Conservation (phyloP, 2,329 filamentous ascomycete genomes). For the Grosmannia huntii region DNA sequence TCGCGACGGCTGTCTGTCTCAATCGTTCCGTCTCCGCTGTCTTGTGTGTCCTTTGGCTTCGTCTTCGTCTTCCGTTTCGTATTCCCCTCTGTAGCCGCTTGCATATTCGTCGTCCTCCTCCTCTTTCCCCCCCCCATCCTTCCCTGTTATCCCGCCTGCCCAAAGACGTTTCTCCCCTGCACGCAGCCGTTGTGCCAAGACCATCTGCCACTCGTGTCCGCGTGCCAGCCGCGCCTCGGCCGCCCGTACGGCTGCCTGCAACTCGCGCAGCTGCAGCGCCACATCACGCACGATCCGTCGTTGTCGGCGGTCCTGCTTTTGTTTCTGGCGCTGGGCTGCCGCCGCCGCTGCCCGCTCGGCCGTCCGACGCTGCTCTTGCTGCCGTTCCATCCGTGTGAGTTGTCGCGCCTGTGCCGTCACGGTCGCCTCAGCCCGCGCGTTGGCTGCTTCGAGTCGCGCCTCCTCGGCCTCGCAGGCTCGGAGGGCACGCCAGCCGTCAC, state of each 20-base stretch:
- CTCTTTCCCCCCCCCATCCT: neutral
- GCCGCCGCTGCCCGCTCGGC: neutral
- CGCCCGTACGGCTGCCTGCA: constrained; percentile 1
- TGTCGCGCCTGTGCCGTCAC: neutral
- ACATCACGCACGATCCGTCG: neutral
- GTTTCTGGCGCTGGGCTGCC: neutral
- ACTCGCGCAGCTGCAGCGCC: constrained; percentile 14
- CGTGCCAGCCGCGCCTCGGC: constrained; percentile 4
- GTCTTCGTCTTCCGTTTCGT: neutral
- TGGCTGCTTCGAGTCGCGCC: neutral
- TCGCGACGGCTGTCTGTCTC: too few relatives aligned
- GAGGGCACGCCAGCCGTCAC: constrained; percentile 3
- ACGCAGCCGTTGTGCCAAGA: constrained; percentile 2
- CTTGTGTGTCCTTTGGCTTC: neutral
- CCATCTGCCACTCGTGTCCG: constrained; percentile 1
- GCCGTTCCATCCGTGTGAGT: too few relatives aligned
- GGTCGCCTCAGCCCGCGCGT: neutral
- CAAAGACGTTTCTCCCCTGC: neutral
- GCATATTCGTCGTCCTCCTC: too few relatives aligned
- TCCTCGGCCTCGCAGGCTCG: neutral
- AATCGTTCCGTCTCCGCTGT: too few relatives aligned
- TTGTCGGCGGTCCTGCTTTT: neutral
- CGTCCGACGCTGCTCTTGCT: too few relatives aligned
- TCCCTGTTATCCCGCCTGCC: neutral
- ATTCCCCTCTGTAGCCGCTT: too few relatives aligned